Evolutionary conservation across 371 early-diverging fungal genomes (phyloP), one percentile per base, ranked within the genome.

Genomic region (Lichtheimia corymbifera): DNA sequence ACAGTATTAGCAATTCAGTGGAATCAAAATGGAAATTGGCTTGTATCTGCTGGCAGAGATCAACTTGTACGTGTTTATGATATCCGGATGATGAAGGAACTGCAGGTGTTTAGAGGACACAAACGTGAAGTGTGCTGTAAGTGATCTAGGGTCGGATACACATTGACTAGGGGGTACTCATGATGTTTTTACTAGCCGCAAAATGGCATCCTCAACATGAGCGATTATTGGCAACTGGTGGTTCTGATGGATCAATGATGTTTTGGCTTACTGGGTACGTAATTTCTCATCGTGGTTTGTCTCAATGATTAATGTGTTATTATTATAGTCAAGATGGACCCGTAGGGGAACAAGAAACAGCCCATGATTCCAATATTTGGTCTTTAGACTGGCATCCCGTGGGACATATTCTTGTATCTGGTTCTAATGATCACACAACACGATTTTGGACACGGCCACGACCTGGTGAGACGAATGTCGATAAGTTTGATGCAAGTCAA

Each of bases 301-400:
- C 14, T 43, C 18, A 15, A 2, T 15, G 18, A 58, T 13, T 5
- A 0, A 47, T 20, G 17, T 6, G 11, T 35, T 11, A 35, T 35
- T 35, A 12, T 9, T 44, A 56, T 41, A 83, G 84, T n/a, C 80
- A 86, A 60, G 82, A 87, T 52, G 68, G 76, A 22, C 83, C 87
- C 15, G 74, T 94, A 4, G 92, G 87, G 0, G 83, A 82, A 13
- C 85, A 97, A 68, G 93, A 96, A 47, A 85, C 85, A 13, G 99
- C 98, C 0, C 99, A 99, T 68, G 96, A 95, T 22, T 90, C 91
- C 28, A 91, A 94, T 51, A 90, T 99, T n/a, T 99, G 99, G 97
- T 89, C 97, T 5, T 74, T 99, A 43, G 99, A 98, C 67, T 99
- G 96, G 94, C 99, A 99, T 78, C 99, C 99, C 6, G 78, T 96